A percentile compares a stretch with the other conserved stretches of the same genome.
phyloP scores from a whole-genome alignment of 2,329 filamentous ascomycete genomes.

The Fusarium oxysporum region DNA sequence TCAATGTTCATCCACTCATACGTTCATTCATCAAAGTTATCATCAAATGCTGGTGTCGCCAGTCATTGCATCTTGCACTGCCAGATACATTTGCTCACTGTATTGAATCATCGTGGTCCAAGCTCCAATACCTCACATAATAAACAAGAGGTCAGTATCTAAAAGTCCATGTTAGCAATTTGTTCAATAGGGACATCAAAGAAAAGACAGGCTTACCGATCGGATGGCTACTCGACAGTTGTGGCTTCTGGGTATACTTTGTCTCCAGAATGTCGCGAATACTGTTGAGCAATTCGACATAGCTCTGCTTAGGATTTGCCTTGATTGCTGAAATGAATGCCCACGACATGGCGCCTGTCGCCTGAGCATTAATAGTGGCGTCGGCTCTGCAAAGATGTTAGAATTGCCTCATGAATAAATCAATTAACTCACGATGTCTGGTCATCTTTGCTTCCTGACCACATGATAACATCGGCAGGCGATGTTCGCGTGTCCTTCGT shows the following conservation, averaged over 20 bases:
- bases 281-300: constrained; percentile 94
- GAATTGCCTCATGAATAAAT: constrained; percentile 4
- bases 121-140: constrained; percentile 62
- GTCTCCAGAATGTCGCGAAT: constrained; percentile 88
- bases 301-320: constrained; percentile 95
- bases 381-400: constrained; percentile 73
- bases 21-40: constrained; percentile 7
- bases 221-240: constrained; percentile 95
- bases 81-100: neutral
- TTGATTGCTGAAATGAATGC: constrained; percentile 92
- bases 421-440: constrained; percentile 77
- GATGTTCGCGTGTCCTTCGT: constrained; percentile 91
- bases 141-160: constrained; percentile 75
- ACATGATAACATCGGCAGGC: constrained; percentile 96
- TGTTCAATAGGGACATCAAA: rapidly evolving
- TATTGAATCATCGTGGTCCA: constrained; percentile 65
- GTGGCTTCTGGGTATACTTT: constrained; percentile 94
- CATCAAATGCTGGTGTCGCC: neutral
- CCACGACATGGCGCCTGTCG: constrained; percentile 98
- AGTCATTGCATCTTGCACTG: neutral
- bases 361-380: constrained; percentile 86
- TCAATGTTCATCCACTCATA: neutral
- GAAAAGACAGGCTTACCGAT: constrained; percentile 74
- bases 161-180: constrained; percentile 19
- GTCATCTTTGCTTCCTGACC: constrained; percentile 94